Conservation (phyloP, 441 rosid genomes). For the Pelargonium citronellum region DNA sequence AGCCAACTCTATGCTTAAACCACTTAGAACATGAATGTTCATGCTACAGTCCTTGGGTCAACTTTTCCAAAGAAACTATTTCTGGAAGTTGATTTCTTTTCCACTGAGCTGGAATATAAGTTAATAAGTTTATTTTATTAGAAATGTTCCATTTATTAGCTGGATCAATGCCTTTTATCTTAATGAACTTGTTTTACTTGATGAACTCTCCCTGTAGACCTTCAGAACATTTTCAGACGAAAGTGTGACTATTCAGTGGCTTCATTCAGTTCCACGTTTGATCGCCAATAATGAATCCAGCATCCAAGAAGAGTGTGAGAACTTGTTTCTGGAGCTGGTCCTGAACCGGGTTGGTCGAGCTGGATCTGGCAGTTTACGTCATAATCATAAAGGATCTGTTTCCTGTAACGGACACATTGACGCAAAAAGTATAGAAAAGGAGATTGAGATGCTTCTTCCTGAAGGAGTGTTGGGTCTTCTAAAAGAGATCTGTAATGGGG, state of each 20-base stretch:
- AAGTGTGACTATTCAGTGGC: conserved; percentile 65
- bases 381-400: conserved; percentile 20
- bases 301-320: conserved; percentile 93
- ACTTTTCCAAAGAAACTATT: not conserved
- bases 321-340: conserved; percentile 72
- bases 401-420: conserved; percentile 23
- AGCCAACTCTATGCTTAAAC: not conserved
- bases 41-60: too few relatives aligned
- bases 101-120: not conserved
- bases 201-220: conserved; percentile 39
- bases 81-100: conserved; percentile 1
- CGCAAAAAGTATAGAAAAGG: conserved; percentile 35
- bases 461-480: conserved; percentile 57
- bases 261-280: conserved; percentile 79
- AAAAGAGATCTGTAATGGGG: conserved; percentile 61
- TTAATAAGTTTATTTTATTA: not conserved
- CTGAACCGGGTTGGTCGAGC: conserved; percentile 61
- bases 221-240: conserved; percentile 56
- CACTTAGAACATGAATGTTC: not conserved
- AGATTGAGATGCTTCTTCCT: conserved; percentile 44
- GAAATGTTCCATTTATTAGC: not conserved
- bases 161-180: conserved; percentile 10
- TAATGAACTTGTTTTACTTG: not conserved
- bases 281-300: conserved; percentile 77
- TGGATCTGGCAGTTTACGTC: conserved; percentile 29